Evolutionary conservation across 192 early-diverging fungal species (phyloP).

Genomic region (Glomus cerebriforme): DNA sequence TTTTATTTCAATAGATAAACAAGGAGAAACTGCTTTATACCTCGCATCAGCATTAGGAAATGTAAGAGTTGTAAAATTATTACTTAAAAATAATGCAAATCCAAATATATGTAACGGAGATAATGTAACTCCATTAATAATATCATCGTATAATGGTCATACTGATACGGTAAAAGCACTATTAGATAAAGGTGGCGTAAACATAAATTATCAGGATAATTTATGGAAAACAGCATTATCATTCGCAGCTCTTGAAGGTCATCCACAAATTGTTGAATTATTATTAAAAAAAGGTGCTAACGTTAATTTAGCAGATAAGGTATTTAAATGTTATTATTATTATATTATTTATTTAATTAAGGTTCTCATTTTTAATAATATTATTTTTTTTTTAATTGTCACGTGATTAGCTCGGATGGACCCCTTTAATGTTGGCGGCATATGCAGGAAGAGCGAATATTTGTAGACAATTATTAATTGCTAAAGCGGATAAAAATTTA

Average conservation of each 20-base stretch:
- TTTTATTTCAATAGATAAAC: constrained; percentile 39
- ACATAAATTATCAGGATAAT: constrained; percentile 42
- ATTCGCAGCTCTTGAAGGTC: constrained; percentile 40
- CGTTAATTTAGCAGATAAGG: constrained; percentile 38
- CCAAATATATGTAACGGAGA: constrained; percentile 38
- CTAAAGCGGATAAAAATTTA: constrained; percentile 38
- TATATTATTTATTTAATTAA: neutral
- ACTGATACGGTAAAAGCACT: constrained; percentile 42
- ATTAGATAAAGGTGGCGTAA: constrained; percentile 41
- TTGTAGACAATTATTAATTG: constrained; percentile 36
- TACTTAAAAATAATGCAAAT: constrained; percentile 35
- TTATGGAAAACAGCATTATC: constrained; percentile 39
- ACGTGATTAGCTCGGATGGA: constrained; percentile 36
- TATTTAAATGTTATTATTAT: neutral
- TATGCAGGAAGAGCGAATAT: constrained; percentile 40
- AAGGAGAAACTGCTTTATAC: constrained; percentile 43
- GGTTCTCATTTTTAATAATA: no score
- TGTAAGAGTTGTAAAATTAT: constrained; percentile 39
- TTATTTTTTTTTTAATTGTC: neutral
- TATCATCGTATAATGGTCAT: constrained; percentile 57
- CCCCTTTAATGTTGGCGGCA: constrained; percentile 44
- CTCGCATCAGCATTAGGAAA: constrained; percentile 42
- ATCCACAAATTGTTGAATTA: constrained; percentile 36
- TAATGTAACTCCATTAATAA: constrained; percentile 60
- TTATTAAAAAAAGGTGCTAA: constrained; percentile 37